Percentiles rank a stretch among this genome's conserved stretches.
phyloP scores from a whole-genome alignment of 306 rosid genomes.

The Prunus padus region DNA sequence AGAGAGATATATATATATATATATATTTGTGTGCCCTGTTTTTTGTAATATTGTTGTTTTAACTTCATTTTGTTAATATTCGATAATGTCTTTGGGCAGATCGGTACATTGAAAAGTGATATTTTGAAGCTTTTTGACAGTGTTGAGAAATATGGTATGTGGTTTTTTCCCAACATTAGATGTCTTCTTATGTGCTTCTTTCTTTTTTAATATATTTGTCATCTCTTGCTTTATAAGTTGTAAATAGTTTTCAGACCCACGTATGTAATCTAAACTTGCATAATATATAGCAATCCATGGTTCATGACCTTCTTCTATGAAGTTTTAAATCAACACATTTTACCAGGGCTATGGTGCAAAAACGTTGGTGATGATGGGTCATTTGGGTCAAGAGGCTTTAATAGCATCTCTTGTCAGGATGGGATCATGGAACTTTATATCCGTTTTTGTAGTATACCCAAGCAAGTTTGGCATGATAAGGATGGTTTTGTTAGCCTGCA shows the following conservation, averaged over 20 bases:
- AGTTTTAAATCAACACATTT: background rate
- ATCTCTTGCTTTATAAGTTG: background rate
- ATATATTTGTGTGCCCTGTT: background rate
- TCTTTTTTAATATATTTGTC: background rate
- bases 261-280: background rate
- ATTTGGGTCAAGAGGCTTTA: background rate
- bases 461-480: slow-evolving; percentile 4
- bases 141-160: slow-evolving; percentile 93
- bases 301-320: background rate
- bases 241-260: background rate
- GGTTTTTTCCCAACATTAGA: background rate
- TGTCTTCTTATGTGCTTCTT: slow-evolving; percentile 2
- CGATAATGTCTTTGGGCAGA: slow-evolving; percentile 48
- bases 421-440: background rate
- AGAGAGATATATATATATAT: background rate
- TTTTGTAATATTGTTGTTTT: slow-evolving; percentile 12
- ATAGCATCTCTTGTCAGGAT: background rate
- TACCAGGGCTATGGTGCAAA: background rate
- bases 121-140: slow-evolving; percentile 90
- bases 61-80: slow-evolving; percentile 2
- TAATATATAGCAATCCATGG: background rate
- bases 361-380: background rate
- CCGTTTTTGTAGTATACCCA: background rate
- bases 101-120: slow-evolving; percentile 70
- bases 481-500: background rate